phyloP scores from a whole-genome alignment of 202 grass and related monocot species.

The Dendrocalamus latiflorus region DNA sequence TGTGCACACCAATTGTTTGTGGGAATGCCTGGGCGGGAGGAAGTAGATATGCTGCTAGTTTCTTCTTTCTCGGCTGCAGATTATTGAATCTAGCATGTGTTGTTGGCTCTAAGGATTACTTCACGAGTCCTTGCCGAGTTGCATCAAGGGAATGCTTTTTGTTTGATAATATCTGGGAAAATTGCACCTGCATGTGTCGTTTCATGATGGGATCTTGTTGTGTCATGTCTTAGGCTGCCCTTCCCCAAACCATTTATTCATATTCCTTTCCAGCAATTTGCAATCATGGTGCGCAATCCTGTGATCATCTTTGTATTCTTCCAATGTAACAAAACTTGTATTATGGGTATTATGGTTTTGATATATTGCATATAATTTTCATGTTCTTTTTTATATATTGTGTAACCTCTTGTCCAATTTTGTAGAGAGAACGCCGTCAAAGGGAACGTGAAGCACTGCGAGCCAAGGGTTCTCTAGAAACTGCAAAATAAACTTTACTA shows the following conservation, averaged over 20 bases:
- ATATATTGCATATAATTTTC: no score
- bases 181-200: background rate
- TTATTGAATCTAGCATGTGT: background rate
- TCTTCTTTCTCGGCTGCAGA: background rate
- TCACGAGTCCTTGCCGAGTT: background rate
- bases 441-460: conserved; percentile 26
- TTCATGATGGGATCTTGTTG: background rate
- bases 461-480: background rate
- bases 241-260: background rate
- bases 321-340: no score
- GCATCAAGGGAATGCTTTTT: background rate
- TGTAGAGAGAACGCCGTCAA: conserved; percentile 27
- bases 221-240: background rate
- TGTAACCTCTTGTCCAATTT: background rate
- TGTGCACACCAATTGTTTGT: conserved; percentile 23
- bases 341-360: no score
- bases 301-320: no score
- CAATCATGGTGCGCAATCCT: no score
- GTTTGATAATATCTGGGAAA: background rate
- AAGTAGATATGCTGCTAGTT: background rate
- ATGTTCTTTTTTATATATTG: no score
- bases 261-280: no score
- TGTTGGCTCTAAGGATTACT: background rate
- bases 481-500: background rate
- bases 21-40: conserved; percentile 3